A percentile compares a stretch with the other conserved stretches of the same genome.
Evolutionary conservation across 164 flowering plant genomes (phyloP).

Genomic region (Aristolochia californica): DNA sequence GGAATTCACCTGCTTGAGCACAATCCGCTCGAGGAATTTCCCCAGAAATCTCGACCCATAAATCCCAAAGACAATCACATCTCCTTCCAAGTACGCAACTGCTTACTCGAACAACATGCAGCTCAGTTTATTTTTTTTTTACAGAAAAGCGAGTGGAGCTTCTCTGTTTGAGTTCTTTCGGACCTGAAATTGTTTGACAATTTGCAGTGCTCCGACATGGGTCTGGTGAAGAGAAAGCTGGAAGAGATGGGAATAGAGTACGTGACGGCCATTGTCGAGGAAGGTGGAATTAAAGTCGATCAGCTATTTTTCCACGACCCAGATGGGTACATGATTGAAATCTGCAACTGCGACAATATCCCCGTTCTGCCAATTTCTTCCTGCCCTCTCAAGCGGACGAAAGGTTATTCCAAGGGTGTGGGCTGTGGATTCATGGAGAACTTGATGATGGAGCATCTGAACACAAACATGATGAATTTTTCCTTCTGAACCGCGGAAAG

Average conservation of each 20-base stretch:
- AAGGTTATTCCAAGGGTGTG: constrained; percentile 6
- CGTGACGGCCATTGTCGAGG: constrained; percentile 51
- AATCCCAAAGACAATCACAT: constrained; percentile 72
- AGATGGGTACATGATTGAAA: constrained; percentile 77
- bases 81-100: constrained; percentile 48
- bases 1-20: constrained; percentile 63
- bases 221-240: constrained; percentile 37
- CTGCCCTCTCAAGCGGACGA: constrained; percentile 24
- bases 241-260: constrained; percentile 49
- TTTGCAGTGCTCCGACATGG: constrained; percentile 41
- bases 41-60: constrained; percentile 23
- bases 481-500: no score
- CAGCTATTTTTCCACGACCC: constrained; percentile 89
- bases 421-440: constrained; percentile 38
- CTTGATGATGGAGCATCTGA: background rate
- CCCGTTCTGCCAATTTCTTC: constrained; percentile 53
- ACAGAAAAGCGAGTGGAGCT: no score
- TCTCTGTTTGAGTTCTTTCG: no score
- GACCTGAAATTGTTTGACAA: no score
- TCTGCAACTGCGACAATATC: constrained; percentile 72
- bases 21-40: constrained; percentile 14
- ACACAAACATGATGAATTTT: constrained; percentile 1
- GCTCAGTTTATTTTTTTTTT: no score
- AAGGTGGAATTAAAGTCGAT: constrained; percentile 46
- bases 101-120: no score